Base-by-base conservation (phyloP, 148 eudicot genomes). In the Persicaria tinctoria region DNA sequence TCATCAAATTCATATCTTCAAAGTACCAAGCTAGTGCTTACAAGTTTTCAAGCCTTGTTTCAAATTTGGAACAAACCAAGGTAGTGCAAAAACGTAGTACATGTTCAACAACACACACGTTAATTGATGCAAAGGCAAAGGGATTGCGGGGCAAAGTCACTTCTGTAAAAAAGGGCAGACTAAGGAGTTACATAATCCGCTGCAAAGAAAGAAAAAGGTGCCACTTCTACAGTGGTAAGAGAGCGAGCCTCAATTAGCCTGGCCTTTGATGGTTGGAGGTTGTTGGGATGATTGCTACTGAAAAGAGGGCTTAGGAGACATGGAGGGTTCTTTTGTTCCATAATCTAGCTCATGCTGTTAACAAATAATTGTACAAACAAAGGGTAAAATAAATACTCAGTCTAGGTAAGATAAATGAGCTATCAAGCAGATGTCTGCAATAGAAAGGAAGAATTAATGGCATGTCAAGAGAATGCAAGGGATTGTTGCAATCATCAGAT, bases 221-320 rank as follows among this genome's bases (percentile, higher is more conserved):
- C 23, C 23, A 20, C 23, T 20, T 20, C 23, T 20, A 0, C 0
- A 20, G 23, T 20, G 23, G 23, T 20, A 20, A 20, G 23, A 20
- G 23, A 20, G 23, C 0, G 23, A 20, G 23, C 23, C 23, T 20
- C 23, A 20, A 20, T 81, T 81, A 2, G 68, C 74, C 60, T 80
- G 46, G 69, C 60, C 5, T 50, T 81, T 79, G 32, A 77, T 9
- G 2, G 73, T 78, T 12, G 77, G 59, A 68, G 78, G 32, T 5
- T 57, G 32, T 18, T 17, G 83, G 51, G 86, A 0, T 66, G 70
- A 38, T 46, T 76, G 75, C 63, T 75, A 81, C 41, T 55, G 78
- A 20, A 70, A 54, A 1, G 82, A 80, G 27, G 84, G 84, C 74
- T 82, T 79, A 55, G 86, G 84, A 32, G 86, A 81, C 86, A 84